Base-by-base conservation (phyloP, 2,329 filamentous ascomycete species). In the Curvularia spicifera region DNA sequence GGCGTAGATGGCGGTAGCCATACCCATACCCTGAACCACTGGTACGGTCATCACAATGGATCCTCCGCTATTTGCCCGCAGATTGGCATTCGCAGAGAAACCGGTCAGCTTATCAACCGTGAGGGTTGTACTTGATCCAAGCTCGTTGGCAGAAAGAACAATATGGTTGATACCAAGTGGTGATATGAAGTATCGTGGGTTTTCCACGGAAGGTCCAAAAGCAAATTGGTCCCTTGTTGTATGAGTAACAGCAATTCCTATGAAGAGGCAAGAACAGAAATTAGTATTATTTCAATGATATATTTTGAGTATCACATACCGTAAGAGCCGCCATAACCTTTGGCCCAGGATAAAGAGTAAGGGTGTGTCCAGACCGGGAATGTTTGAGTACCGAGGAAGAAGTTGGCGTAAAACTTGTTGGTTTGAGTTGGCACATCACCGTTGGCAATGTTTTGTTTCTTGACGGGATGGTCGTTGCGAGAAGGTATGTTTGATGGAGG, bases 11-110 rank as follows among this genome's bases (percentile, higher is more conserved):
- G 83, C 93, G 3, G 93, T 97, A 20, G 96, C 82, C 67, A 93
- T 95, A 0, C 87, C 91, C 87, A 96, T 95, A 18, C 95, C 95
- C 72, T 98, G 94, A 0, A 96, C 87, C 8, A 97, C 73, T 0
- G 93, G 93, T 62, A 96, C 90, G 0, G 86, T 88, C 44, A 98
- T 84, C 0, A 86, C 79, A 1, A 89, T 84, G 0, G 80, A 73
- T 6, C 84, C 9, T 80, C 80, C 24, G 85, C 82, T 51, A 82
- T 85, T 31, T 20, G 56, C 42, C 12, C 56, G 47, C 10, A 98
- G 80, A 47, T 91, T 89, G 40, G 91, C 87, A 65, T 91, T 87
- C 2, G 81, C 84, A 0, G 85, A 87, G 71, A 88, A 87, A 6
- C 80, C 83, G 56, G 80, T 77, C 4, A 84, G 72, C 2, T 80